Evolutionary conservation across 163 green algal genomes (phyloP).

Genomic region (Prototheca wickerhamii): DNA sequence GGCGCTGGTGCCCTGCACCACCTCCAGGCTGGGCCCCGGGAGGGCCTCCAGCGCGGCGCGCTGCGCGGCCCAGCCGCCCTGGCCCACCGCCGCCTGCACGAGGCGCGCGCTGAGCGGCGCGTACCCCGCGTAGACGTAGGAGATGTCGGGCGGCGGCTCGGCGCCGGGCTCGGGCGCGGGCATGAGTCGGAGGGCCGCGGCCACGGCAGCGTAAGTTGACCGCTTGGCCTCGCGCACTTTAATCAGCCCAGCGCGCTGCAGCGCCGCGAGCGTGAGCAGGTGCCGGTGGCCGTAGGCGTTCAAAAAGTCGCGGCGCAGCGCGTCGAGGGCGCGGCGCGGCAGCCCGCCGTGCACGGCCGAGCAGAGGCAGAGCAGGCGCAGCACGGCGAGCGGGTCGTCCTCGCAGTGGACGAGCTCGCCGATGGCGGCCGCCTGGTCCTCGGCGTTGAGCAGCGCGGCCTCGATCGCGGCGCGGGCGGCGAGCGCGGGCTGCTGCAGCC

Average conservation of each 20-base stretch:
- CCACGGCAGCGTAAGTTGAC: conserved; percentile 12
- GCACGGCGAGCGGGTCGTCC: conserved; percentile 47
- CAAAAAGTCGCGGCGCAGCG: conserved; percentile 46
- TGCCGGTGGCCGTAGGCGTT: conserved; percentile 80
- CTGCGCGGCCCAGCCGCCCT: conserved; percentile 14
- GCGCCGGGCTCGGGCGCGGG: background rate
- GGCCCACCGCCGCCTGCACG: conserved; percentile 60
- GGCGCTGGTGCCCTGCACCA: conserved; percentile 43
- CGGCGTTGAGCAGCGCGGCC: conserved; percentile 25
- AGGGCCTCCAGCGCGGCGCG: conserved; percentile 52
- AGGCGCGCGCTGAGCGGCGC: conserved; percentile 77
- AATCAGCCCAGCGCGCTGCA: conserved; percentile 25
- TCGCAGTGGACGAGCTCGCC: conserved; percentile 64
- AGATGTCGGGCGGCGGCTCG: conserved; percentile 42
- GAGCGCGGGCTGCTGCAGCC: conserved; percentile 18
- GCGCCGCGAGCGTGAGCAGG: conserved; percentile 55
- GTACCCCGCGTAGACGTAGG: conserved; percentile 69
- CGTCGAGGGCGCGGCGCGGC: conserved; percentile 56
- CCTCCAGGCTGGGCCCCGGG: conserved; percentile 66
- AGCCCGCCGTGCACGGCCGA: conserved; percentile 55
- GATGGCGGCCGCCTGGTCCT: conserved; percentile 15
- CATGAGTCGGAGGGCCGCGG: conserved; percentile 23
- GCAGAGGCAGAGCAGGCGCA: conserved; percentile 77
- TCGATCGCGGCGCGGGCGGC: conserved; percentile 23
- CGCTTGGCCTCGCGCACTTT: background rate